Conservation (phyloP, 164 flowering plant genomes). For the Akebia trifoliata region DNA sequence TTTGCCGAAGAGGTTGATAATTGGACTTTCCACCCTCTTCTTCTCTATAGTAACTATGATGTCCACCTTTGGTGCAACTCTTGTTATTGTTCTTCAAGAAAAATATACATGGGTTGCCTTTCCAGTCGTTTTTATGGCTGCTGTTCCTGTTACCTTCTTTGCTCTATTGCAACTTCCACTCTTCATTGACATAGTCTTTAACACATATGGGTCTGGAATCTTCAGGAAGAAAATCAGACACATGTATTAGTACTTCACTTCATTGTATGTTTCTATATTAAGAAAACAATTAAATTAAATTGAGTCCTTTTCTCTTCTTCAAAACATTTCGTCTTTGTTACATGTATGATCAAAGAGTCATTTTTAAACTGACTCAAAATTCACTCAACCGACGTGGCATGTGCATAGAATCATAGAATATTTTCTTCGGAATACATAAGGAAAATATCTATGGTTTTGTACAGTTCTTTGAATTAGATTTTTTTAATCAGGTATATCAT, state of each 20-base stretch:
- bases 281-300: too few species aligned
- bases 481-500: too few species aligned
- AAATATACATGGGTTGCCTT: neutral
- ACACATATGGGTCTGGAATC: constrained; percentile 14
- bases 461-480: too few species aligned
- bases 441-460: too few species aligned
- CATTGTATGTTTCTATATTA: too few species aligned
- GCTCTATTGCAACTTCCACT: neutral
- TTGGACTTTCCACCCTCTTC: constrained; percentile 21
- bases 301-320: too few species aligned
- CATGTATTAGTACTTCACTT: neutral
- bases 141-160: constrained; percentile 3
- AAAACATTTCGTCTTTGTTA: too few species aligned
- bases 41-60: constrained; percentile 22
- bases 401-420: too few species aligned
- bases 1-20: constrained; percentile 17
- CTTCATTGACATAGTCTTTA: neutral
- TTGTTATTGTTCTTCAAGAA: constrained; percentile 7
- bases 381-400: too few species aligned
- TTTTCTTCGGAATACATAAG: too few species aligned
- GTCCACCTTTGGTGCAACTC: constrained; percentile 20
- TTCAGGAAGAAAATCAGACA: constrained; percentile 2
- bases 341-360: too few species aligned
- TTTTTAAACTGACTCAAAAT: too few species aligned
- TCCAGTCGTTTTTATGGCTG: neutral